Evolutionary conservation across 1,284 basidiomycete genomes (phyloP).

Genomic region (Acaromyces ingoldii): DNA sequence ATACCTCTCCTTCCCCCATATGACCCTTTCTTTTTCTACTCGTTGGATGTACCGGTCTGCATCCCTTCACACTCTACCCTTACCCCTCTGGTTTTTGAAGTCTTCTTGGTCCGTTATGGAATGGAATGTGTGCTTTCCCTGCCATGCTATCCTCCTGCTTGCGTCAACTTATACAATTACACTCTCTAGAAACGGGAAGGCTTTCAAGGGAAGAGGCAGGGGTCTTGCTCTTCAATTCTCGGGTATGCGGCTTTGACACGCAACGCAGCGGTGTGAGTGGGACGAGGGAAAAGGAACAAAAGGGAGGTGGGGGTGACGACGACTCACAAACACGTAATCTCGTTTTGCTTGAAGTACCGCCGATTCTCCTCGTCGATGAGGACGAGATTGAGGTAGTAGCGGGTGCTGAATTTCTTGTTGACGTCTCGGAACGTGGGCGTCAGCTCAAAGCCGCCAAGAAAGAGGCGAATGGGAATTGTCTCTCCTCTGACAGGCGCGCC

Average conservation of each 20-base stretch:
- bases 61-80: no score
- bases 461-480: slow-evolving; percentile 94
- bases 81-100: no score
- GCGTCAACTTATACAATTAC: no score
- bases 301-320: background rate
- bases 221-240: slow-evolving; percentile 11
- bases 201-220: no score
- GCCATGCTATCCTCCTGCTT: no score
- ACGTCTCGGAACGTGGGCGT: slow-evolving; percentile 98
- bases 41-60: no score
- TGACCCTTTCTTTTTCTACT: no score
- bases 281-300: background rate
- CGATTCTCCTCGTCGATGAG: slow-evolving; percentile 96
- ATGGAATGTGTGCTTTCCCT: no score
- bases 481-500: slow-evolving; percentile 73
- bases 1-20: no score
- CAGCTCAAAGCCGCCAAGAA: slow-evolving; percentile 95
- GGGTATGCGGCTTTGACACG: slow-evolving; percentile 14
- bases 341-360: slow-evolving; percentile 73
- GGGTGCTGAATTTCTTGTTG: slow-evolving; percentile 96
- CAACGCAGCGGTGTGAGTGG: background rate
- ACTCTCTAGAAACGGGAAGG: no score
- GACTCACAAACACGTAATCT: slow-evolving; percentile 47
- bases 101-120: no score
- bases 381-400: slow-evolving; percentile 89